phyloP scores from a whole-genome alignment of 495 filamentous ascomycete genomes.

The Parmelia sp. region DNA sequence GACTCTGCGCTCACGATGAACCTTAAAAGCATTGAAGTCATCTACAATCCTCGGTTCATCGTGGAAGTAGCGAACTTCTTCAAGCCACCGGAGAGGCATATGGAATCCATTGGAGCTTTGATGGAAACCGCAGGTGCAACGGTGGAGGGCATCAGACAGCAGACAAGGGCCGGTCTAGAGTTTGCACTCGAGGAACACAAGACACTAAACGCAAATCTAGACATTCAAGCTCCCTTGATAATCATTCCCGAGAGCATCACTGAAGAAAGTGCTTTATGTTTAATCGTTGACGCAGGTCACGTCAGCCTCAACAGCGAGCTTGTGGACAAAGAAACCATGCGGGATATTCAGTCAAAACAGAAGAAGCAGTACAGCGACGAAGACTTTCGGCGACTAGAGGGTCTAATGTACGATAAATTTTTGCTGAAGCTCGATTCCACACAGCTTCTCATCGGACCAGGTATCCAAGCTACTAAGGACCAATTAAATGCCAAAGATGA shows the following conservation, averaged over 20 bases:
- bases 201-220: slow-evolving; percentile 91
- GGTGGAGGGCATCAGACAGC: slow-evolving; percentile 86
- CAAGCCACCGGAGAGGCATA: slow-evolving; percentile 89
- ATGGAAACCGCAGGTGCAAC: slow-evolving; percentile 93
- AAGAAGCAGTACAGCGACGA: slow-evolving; percentile 79
- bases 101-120: slow-evolving; percentile 93
- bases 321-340: slow-evolving; percentile 81
- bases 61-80: slow-evolving; percentile 90
- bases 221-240: slow-evolving; percentile 91
- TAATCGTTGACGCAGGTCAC: slow-evolving; percentile 95
- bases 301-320: slow-evolving; percentile 88
- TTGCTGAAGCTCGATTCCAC: slow-evolving; percentile 85
- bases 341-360: slow-evolving; percentile 85
- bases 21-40: slow-evolving; percentile 89
- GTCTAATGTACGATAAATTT: slow-evolving; percentile 94
- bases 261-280: slow-evolving; percentile 66
- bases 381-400: slow-evolving; percentile 79
- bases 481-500: slow-evolving; percentile 68
- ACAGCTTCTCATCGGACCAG: slow-evolving; percentile 91
- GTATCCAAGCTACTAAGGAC: slow-evolving; percentile 80
- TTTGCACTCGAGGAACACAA: slow-evolving; percentile 97
- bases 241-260: slow-evolving; percentile 93
- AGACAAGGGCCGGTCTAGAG: slow-evolving; percentile 90
- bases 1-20: slow-evolving; percentile 86
- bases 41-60: slow-evolving; percentile 91